These are phyloP conservation scores for Heterobasidion occidentale DNA, from an alignment of 1,284 basidiomycete species.

Conservation along the genomic window DNA sequence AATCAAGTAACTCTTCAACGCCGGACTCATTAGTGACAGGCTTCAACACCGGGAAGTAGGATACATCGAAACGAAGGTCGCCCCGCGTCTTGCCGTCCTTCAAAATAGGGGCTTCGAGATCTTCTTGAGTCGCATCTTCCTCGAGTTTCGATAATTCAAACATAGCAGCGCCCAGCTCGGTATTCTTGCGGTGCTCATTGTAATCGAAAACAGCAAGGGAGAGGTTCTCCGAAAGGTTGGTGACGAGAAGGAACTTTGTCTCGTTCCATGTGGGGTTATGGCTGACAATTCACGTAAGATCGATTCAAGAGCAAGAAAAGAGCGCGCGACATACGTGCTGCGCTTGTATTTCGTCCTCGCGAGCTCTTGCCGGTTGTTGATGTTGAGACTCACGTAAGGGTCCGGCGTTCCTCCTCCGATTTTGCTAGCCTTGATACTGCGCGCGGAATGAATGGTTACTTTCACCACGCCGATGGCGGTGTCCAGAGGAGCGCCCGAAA, in stretches of 20 bases:
- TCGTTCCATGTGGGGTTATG: constrained; percentile 90
- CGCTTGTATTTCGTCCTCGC: constrained; percentile 70
- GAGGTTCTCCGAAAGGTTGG: constrained; percentile 77
- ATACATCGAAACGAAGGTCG: constrained; percentile 73
- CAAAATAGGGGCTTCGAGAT: constrained; percentile 62
- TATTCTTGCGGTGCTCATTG: constrained; percentile 86
- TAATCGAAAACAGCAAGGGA: constrained; percentile 78
- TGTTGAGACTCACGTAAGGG: constrained; percentile 75
- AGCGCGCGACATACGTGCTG: constrained; percentile 58
- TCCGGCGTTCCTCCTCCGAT: constrained; percentile 95
- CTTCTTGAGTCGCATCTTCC: constrained; percentile 83
- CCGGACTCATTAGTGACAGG: constrained; percentile 63
- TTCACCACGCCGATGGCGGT: constrained; percentile 90
- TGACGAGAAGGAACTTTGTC: constrained; percentile 88
- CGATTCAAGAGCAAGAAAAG: constrained; percentile 1
- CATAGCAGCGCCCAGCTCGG: constrained; percentile 67
- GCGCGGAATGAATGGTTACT: constrained; percentile 76
- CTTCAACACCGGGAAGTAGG: constrained; percentile 88
- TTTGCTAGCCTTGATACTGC: constrained; percentile 65
- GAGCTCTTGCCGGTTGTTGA: constrained; percentile 71
- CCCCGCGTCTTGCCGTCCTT: constrained; percentile 89
- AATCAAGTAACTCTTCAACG: constrained; percentile 69
- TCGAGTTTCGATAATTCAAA: constrained; percentile 74
- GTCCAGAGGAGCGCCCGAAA: constrained; percentile 88
- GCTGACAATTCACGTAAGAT: constrained; percentile 24